Evolutionary conservation across 2,329 filamentous ascomycete genomes (phyloP).

Genomic region (Botrytis tulipae): DNA sequence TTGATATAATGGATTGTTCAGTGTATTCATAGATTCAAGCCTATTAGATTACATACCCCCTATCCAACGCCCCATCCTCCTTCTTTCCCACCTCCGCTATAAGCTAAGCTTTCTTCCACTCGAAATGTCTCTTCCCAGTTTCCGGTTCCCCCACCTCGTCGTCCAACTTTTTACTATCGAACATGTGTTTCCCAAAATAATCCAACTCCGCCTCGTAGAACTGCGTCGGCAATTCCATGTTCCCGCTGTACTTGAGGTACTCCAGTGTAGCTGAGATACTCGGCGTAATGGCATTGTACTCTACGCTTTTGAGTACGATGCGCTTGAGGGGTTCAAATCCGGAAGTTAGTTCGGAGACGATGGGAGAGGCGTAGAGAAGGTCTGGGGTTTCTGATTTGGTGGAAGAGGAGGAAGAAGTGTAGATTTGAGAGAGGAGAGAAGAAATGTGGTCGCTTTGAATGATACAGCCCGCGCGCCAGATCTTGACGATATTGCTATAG

Average conservation of each 20-base stretch:
- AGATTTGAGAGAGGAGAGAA: constrained; percentile 53
- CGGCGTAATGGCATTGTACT: constrained; percentile 59
- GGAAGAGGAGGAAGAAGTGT: constrained; percentile 40
- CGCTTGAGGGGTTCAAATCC: not conserved
- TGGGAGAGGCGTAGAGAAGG: not conserved
- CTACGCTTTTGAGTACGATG: constrained; percentile 43
- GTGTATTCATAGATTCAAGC: no score
- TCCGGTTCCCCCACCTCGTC: constrained; percentile 50
- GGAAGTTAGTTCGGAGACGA: not conserved
- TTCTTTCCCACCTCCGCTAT: not conserved
- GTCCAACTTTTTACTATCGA: constrained; percentile 51
- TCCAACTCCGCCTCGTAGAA: constrained; percentile 72
- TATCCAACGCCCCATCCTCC: not conserved
- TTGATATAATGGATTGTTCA: no score
- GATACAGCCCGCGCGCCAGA: constrained; percentile 71
- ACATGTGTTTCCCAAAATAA: constrained; percentile 68
- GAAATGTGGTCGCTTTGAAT: constrained; percentile 66
- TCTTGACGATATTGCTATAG: constrained; percentile 51
- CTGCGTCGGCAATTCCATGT: constrained; percentile 59
- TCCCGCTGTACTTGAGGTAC: constrained; percentile 63
- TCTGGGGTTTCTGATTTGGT: constrained; percentile 33
- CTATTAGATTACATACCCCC: no score
- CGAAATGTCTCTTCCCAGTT: constrained; percentile 32
- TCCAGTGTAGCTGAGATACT: constrained; percentile 61
- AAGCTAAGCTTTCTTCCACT: not conserved